Conservation (phyloP, 1,284 basidiomycete genomes). For the Cutaneotrichosporon daszewskae region DNA sequence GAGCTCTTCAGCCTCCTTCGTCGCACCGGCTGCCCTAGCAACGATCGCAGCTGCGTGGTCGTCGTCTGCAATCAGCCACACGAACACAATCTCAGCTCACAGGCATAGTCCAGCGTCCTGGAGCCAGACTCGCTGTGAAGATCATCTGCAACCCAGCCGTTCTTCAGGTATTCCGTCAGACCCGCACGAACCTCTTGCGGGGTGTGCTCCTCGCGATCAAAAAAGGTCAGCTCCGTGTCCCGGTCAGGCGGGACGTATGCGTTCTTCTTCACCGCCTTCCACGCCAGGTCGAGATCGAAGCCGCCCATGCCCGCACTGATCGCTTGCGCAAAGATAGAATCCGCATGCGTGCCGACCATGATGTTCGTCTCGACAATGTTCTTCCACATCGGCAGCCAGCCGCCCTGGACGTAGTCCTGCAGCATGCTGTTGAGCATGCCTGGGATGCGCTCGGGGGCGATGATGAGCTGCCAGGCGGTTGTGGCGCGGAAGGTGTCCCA, state of each 20-base stretch:
- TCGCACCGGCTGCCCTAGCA: conserved; percentile 54
- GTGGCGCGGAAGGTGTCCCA: conserved; percentile 79
- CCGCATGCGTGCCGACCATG: conserved; percentile 69
- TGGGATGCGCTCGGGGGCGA: conserved; percentile 66
- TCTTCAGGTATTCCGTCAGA: conserved; percentile 60
- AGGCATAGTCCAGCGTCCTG: conserved; percentile 70
- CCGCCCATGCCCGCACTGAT: conserved; percentile 54
- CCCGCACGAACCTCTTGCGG: conserved; percentile 78
- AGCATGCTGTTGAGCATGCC: conserved; percentile 75
- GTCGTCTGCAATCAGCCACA: conserved; percentile 55
- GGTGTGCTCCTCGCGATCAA: conserved; percentile 70
- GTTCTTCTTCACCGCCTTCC: conserved; percentile 70
- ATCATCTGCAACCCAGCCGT: conserved; percentile 73
- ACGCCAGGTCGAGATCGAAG: conserved; percentile 63
- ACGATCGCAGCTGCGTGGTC: conserved; percentile 67
- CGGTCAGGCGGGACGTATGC: conserved; percentile 57
- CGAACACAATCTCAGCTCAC: conserved; percentile 48
- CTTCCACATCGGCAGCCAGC: conserved; percentile 87
- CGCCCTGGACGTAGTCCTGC: conserved; percentile 67
- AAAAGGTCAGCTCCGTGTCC: conserved; percentile 62
- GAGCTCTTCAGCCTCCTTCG: conserved; percentile 54
- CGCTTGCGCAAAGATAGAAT: conserved; percentile 73
- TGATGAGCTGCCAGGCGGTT: conserved; percentile 70
- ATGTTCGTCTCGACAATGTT: conserved; percentile 61
- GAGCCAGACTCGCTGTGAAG: conserved; percentile 72